Conservation (phyloP, 2,329 filamentous ascomycete genomes). For the Phaeoacremonium minimum region DNA sequence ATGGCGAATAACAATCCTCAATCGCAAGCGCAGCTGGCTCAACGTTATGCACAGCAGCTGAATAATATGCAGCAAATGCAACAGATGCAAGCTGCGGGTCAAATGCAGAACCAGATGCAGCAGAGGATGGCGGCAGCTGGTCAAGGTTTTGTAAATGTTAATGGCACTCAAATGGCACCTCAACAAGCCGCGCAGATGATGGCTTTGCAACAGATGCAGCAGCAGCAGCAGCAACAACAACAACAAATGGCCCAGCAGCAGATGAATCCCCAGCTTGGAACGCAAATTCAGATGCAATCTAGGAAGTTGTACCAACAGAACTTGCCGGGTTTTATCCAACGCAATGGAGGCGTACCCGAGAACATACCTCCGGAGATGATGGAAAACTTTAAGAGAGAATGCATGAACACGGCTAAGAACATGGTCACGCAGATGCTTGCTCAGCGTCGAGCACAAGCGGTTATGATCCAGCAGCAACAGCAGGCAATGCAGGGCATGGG, state of each 20-base stretch:
- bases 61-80: slow-evolving; percentile 34
- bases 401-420: slow-evolving; percentile 30
- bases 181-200: slow-evolving; percentile 14
- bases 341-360: slow-evolving; percentile 32
- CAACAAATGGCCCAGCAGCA: slow-evolving; percentile 21
- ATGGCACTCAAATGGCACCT: slow-evolving; percentile 29
- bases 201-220: slow-evolving; percentile 27
- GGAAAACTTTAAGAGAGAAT: slow-evolving; percentile 38
- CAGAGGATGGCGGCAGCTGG: slow-evolving; percentile 25
- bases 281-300: slow-evolving; percentile 18
- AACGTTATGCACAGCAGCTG: slow-evolving; percentile 38
- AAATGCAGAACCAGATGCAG: slow-evolving; percentile 32
- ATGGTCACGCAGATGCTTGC: slow-evolving; percentile 21
- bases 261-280: slow-evolving; percentile 18
- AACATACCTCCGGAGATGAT: slow-evolving; percentile 41
- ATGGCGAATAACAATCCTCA: too few relatives aligned
- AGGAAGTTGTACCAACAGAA: slow-evolving; percentile 31
- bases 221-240: slow-evolving; percentile 24
- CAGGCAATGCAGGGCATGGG: slow-evolving; percentile 47
- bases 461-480: slow-evolving; percentile 34
- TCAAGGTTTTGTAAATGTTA: slow-evolving; percentile 32
- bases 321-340: slow-evolving; percentile 25
- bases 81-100: slow-evolving; percentile 26
- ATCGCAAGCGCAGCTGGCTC: slow-evolving; percentile 36
- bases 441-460: slow-evolving; percentile 27